Evolutionary conservation across 805 yeast species (phyloP), one percentile per base, ranked within the genome.

Genomic region (Starmerella bacillaris): DNA sequence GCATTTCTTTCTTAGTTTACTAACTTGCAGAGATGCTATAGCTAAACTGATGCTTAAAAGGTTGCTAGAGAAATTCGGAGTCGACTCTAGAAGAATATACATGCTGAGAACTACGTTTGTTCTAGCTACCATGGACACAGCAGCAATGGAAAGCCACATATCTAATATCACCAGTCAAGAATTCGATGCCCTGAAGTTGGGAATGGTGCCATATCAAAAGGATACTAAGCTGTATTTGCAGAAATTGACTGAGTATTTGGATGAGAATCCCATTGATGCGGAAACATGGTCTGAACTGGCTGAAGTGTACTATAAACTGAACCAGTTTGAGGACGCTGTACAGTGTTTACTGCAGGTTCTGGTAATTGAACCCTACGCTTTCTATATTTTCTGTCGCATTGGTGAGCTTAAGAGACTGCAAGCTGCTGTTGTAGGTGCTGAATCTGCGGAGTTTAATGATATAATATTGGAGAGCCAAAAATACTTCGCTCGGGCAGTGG

Each of bases 241-340:
- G 24, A 66, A 64, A 35, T 60, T 84, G 45, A 58, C 60, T 8
- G 64, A 60, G 24, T 68, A 65, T 43, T 55, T 79, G 35, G 74
- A 72, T 36, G 56, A 64, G 34, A 71, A 68, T 45, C 94, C 95
- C 1, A 53, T 74, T 16, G 96, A 89, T 53, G 59, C 68, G 2
- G 72, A 76, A 42, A 59, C 77, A 2, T 82, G 92, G 93, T 63
- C 72, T 32, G 92, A 79, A 54, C 60, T 83, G 37, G 76, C 72
- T 3, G 69, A 70, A 24, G 59, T 67, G n/a, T 86, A 86, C 51
- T 55, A 55, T 18, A 51, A 58, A 11, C 41, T 64, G 6, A 83
- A 83, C 1, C 72, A 73, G 48, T 72, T 67, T 44, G 74, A 70
- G 24, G 72, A 73, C 46, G 74, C 89, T 0, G 63, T 77, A 4